phyloP scores from a whole-genome alignment of 805 yeast species.

The Saccharomyces kudriavzevii region DNA sequence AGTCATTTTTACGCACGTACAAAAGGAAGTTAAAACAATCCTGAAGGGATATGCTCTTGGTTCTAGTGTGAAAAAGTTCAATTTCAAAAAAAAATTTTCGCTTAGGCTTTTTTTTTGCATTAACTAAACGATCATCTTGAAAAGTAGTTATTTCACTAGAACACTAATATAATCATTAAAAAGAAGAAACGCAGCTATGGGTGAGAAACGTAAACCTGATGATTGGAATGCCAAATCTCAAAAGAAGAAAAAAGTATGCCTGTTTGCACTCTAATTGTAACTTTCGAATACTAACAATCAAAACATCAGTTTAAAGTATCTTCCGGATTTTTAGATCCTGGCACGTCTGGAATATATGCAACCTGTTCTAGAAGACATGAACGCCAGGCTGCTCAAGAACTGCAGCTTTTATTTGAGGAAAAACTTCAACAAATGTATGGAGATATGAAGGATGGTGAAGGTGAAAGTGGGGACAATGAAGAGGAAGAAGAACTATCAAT shows the following conservation, averaged over 20 bases:
- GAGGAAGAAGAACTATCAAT: slow-evolving; percentile 44
- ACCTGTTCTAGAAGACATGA: slow-evolving; percentile 83
- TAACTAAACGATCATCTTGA: neutral
- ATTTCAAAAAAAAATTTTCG: neutral
- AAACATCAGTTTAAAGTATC: slow-evolving; percentile 24
- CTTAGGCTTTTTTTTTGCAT: neutral
- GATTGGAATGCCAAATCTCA: slow-evolving; percentile 1
- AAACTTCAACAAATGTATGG: slow-evolving; percentile 41
- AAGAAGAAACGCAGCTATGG: neutral
- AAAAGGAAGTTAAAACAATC: neutral
- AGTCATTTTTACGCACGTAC: neutral
- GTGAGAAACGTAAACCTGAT: neutral
- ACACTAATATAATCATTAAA: neutral
- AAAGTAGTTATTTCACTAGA: neutral
- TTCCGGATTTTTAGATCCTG: slow-evolving; percentile 54
- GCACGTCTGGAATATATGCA: slow-evolving; percentile 79
- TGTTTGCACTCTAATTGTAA: neutral
- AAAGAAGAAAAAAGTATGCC: slow-evolving; percentile 10
- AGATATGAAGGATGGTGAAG: slow-evolving; percentile 26
- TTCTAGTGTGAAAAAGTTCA: neutral
- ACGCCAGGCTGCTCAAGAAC: slow-evolving; percentile 65
- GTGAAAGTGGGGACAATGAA: slow-evolving; percentile 22
- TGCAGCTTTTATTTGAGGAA: slow-evolving; percentile 51
- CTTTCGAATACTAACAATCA: neutral
- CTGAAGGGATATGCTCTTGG: neutral